Base-by-base conservation (phyloP, 192 early-diverging fungal species). In the Rhizoclosmatium globosum region DNA sequence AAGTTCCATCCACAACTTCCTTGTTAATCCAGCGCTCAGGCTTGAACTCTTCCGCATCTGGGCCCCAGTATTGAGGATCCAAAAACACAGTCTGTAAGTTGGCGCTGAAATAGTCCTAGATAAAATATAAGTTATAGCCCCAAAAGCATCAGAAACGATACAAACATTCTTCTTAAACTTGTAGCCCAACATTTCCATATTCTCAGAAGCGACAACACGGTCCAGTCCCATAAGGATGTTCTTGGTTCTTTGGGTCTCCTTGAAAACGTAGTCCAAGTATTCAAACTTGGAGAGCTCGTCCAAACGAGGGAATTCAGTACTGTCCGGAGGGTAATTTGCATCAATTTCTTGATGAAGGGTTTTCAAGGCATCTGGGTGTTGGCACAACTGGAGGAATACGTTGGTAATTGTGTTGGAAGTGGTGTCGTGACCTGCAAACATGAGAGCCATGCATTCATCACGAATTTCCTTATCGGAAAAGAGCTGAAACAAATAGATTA, bases 1-100 rank as follows among this genome's bases (percentile, higher is more conserved):
- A 82, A 13, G 80, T 66, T 4, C 67, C 80, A 9, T 42, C 47
- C 6, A 58, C 75, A 38, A 76, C 61, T 23, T 71, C 68, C 6
- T 9, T 6, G 45, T 77, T 68, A 86, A 89, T 91, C 86, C 87
- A 91, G 4, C 90, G 84, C 70, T 91, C 90, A 0, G 90, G 90
- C 0, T 82, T 76, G 67, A 90, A 91, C 58, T 84, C 61, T 3
- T 92, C 84, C 2, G 86, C 87, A 81, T 90, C 85, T 19, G 71
- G 69, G 2, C 86, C 86, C 86, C 89, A 90, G 61, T 82, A 71
- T 9, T 76, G 66, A 46, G 67, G 79, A 23, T 81, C 79, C 13
- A 62, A 82, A 74, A 6, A 77, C 68, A 44, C 64, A 77, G 23
- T 79, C 79, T n/a, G 74, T 23, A 84, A 47, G 7, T 76, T 76